Conservation (phyloP, 768 basidiomycete genomes). For the Suillus spraguei region DNA sequence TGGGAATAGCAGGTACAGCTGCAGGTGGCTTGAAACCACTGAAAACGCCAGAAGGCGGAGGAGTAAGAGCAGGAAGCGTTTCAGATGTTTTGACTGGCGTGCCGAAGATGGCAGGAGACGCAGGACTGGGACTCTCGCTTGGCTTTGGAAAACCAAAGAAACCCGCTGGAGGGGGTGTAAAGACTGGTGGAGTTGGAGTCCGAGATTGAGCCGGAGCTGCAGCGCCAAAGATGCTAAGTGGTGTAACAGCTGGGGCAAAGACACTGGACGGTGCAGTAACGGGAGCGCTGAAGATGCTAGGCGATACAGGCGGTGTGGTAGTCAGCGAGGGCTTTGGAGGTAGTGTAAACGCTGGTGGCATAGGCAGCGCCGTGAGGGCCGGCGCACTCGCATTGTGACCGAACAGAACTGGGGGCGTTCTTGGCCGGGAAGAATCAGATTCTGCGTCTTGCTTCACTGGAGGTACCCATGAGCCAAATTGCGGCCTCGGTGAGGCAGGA, state of each 20-base stretch:
- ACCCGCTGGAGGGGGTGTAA: neutral
- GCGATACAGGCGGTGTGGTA: conserved; percentile 14
- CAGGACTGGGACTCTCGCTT: conserved; percentile 11
- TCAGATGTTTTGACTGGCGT: conserved; percentile 12
- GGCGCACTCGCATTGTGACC: conserved; percentile 31
- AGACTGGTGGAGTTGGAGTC: neutral
- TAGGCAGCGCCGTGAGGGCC: conserved; percentile 17
- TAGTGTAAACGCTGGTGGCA: conserved; percentile 11
- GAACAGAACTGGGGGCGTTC: conserved; percentile 48
- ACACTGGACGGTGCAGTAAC: neutral
- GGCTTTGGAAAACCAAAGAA: conserved; percentile 6
- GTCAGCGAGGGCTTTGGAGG: conserved; percentile 13
- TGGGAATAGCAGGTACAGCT: conserved; percentile 7
- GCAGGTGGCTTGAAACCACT: conserved; percentile 8
- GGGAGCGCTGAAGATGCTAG: conserved; percentile 13
- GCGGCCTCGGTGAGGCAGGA: conserved; percentile 42
- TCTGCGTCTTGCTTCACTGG: conserved; percentile 28
- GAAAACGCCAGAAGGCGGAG: conserved; percentile 18
- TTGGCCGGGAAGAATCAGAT: conserved; percentile 36
- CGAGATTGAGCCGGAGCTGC: neutral
- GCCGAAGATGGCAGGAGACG: conserved; percentile 12
- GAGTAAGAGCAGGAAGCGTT: conserved; percentile 14
- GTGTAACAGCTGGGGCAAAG: conserved; percentile 1
- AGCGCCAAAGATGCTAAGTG: neutral
- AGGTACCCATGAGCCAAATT: conserved; percentile 36